Evolutionary conservation across 768 basidiomycete species (phyloP).

Genomic region (Boletellus ananas): DNA sequence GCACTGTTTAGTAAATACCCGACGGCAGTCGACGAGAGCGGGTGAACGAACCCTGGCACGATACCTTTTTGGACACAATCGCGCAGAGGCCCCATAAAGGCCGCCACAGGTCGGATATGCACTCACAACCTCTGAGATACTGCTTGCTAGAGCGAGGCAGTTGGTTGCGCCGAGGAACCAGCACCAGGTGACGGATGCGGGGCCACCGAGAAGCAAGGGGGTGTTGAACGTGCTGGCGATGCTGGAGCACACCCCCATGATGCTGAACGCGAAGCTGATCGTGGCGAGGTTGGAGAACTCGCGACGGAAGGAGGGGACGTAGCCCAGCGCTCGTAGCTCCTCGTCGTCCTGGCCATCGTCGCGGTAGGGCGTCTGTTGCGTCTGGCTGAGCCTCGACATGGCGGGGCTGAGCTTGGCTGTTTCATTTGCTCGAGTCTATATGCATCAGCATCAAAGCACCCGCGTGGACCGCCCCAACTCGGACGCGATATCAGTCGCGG

Average conservation of each 20-base stretch:
- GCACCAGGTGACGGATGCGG: constrained; percentile 36
- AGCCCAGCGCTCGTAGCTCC: constrained; percentile 28
- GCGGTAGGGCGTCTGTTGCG: neutral
- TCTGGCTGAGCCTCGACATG: constrained; percentile 4
- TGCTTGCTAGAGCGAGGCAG: constrained; percentile 29
- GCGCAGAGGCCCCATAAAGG: constrained; percentile 74
- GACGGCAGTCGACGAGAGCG: neutral
- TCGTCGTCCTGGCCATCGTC: constrained; percentile 14
- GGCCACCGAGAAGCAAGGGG: constrained; percentile 35
- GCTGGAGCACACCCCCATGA: constrained; percentile 38
- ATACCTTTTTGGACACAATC: constrained; percentile 59
- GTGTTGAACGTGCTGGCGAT: constrained; percentile 38
- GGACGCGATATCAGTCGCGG: too few relatives aligned
- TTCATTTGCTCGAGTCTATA: neutral
- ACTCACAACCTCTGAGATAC: constrained; percentile 30
- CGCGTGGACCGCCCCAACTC: too few relatives aligned
- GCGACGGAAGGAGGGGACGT: constrained; percentile 35
- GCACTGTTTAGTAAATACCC: neutral
- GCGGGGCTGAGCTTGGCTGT: neutral
- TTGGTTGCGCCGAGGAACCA: constrained; percentile 31
- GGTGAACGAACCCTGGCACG: constrained; percentile 51
- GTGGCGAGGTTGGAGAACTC: constrained; percentile 42
- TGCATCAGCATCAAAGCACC: too few relatives aligned
- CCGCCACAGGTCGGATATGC: constrained; percentile 31
- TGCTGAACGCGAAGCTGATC: constrained; percentile 31